Evolutionary conservation across 106 monocot species (phyloP), one percentile per base, ranked within the genome.

Genomic region (Phalaenopsis equestris): DNA sequence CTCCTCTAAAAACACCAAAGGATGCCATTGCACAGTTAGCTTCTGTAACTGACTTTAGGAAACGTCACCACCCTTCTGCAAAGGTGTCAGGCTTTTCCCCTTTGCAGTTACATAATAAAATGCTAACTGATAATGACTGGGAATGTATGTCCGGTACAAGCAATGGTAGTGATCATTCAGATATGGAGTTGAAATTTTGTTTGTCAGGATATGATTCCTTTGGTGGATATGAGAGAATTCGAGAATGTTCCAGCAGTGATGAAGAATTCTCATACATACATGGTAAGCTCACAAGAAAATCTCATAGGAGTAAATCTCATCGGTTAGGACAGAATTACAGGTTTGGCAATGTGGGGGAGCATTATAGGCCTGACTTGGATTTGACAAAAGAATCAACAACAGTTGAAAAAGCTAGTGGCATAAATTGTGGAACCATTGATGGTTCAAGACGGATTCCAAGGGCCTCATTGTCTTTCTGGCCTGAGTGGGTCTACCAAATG

Each of bases 381-480:
- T 74, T 75, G 48, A 36, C 24, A 19, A 80, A 86, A 15, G 74
- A 85, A 46, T 89, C 77, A 65, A 45, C 87, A 77, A 47, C 77
- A 78, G 61, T 48, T 41, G 80, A 42, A 84, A 80, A 18, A 75
- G 46, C 80, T 18, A 72, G 47, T 70, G 79, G 70, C 46, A 21
- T 79, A 81, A 61, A 52, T 80, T 73, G 21, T 21, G 11, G 45
- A 79, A 68, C 5, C 21, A 37, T 21, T 23, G 52, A 55, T 45
- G 18, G 48, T 10, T 72, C 72, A 47, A 90, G 84, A 67, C 6
- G 56, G n/a, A 39, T 74, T 19, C 78, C 77, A n/a, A 82, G 67
- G 56, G 93, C 93, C 67, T 84, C 99, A 56, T 57, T 99, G 91
- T 65, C 95, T 38, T 95, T 91, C 79, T 99, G 93, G 95, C 95